phyloP scores from a whole-genome alignment of 1,284 basidiomycete species.

The Ustilago crameri region DNA sequence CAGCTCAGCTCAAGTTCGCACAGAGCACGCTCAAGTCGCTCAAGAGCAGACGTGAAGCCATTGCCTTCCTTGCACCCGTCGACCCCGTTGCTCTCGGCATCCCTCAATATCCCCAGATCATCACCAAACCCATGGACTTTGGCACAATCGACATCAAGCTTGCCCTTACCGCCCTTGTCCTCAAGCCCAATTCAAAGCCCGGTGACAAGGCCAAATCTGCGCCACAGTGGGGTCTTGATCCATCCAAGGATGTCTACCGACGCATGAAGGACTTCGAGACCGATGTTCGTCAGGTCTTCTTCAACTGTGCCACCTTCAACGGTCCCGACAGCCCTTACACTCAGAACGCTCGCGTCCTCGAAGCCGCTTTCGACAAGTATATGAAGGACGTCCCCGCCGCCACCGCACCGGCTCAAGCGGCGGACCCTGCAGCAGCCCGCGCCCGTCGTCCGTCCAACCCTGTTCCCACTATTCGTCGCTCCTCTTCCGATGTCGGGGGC shows the following conservation, averaged over 20 bases:
- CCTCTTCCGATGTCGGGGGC: constrained; percentile 73
- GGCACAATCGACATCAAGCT: constrained; percentile 89
- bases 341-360: constrained; percentile 81
- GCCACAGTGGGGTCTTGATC: constrained; percentile 47
- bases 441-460: constrained; percentile 78
- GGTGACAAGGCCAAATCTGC: constrained; percentile 62
- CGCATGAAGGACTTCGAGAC: constrained; percentile 55
- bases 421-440: constrained; percentile 54
- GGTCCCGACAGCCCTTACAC: constrained; percentile 84
- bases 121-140: constrained; percentile 94
- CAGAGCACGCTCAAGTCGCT: constrained; percentile 81
- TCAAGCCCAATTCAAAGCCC: constrained; percentile 52
- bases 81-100: constrained; percentile 89
- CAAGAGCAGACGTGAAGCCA: constrained; percentile 86
- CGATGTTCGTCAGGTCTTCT: constrained; percentile 75
- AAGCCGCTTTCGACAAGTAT: constrained; percentile 87
- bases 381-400: constrained; percentile 69
- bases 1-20: constrained; percentile 83
- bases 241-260: constrained; percentile 53
- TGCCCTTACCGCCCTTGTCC: constrained; percentile 57
- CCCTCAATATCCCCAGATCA: constrained; percentile 87
- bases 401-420: constrained; percentile 52
- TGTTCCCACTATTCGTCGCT: constrained; percentile 81
- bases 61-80: constrained; percentile 86
- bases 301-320: constrained; percentile 91